Conservation (phyloP, 345 rosid genomes). For the Atalantia buxifolia region DNA sequence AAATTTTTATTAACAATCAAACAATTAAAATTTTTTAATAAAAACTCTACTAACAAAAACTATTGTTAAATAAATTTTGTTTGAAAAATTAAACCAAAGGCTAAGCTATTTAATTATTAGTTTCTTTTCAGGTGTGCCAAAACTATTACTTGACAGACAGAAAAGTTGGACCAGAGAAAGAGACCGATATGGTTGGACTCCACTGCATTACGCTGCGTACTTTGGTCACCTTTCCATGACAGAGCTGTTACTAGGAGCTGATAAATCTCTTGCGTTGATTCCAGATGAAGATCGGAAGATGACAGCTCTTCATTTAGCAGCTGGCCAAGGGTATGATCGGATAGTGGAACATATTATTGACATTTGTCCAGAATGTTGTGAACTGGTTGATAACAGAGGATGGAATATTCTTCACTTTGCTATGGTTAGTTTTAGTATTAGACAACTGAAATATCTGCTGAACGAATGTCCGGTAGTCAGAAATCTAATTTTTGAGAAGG, state of each 20-base stretch:
- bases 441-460: fast-evolving
- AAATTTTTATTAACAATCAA: too few species aligned
- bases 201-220: not conserved
- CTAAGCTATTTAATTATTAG: not conserved
- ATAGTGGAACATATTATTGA: fast-evolving
- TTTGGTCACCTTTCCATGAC: fast-evolving
- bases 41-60: too few species aligned
- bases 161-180: not conserved
- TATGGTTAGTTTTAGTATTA: not conserved
- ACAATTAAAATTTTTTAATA: too few species aligned
- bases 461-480: fast-evolving
- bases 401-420: slow-evolving; percentile 8
- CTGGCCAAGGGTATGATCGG: not conserved
- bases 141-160: not conserved
- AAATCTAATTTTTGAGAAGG: not conserved
- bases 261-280: not conserved
- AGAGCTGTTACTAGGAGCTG: not conserved
- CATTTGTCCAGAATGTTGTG: not conserved
- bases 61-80: too few species aligned
- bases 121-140: too few species aligned
- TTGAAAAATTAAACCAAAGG: too few species aligned
- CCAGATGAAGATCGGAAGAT: not conserved
- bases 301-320: slow-evolving; percentile 1
- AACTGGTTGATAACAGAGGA: not conserved
- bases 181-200: not conserved